Evolutionary conservation across 2,329 filamentous ascomycete species (phyloP), one percentile per base, ranked within the genome.

Genomic region (Akanthomyces muscarius): DNA sequence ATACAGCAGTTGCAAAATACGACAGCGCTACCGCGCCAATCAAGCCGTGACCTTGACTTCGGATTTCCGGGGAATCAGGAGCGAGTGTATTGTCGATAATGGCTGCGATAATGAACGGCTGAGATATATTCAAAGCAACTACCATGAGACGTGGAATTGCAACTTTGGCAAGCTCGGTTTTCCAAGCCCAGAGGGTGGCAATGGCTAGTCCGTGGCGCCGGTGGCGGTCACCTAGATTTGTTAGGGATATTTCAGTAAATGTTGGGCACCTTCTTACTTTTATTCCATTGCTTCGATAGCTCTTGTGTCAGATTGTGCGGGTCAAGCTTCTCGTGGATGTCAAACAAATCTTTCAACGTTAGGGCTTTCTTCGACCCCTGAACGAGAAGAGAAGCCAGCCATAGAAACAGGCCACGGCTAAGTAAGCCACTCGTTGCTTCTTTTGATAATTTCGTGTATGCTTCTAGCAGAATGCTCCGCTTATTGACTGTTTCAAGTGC

Each of bases 161-260:
- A 51, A 55, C 28, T 13, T 48, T 55, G 48, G 50, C 25, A 55
- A 25, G 2, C n/a, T 56, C 60, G 11, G 23, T n/a, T 25, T 58
- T 58, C 62, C 62, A 63, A 3, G 62, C 41, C 42, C 16, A n/a
- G 21, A 63, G n/a, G 11, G 62, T 60, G 16, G 62, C 56, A 50
- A 63, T 36, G 41, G 25, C 62, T 16, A 61, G 56, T 1, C 55
- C 62, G 14, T 61, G 44, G 25, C 10, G 33, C 18, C 51, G 51
- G 30, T 41, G 51, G 23, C 10, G 51, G n/a, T 41, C n/a, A 14
- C 51, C 51, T 53, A 16, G 10, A 7, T 13, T 53, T 23, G 51
- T 53, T 11, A 53, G 51, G 14, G 14, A 21, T 5, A 25, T 23
- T 23, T 11, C 11, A 7, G 4, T 23, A 11, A 23, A 41, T 11